Percentiles rank a stretch among this genome's conserved stretches.
Conservation (phyloP, 2,329 filamentous ascomycete genomes). For the Teratosphaeria zuluensis region DNA sequence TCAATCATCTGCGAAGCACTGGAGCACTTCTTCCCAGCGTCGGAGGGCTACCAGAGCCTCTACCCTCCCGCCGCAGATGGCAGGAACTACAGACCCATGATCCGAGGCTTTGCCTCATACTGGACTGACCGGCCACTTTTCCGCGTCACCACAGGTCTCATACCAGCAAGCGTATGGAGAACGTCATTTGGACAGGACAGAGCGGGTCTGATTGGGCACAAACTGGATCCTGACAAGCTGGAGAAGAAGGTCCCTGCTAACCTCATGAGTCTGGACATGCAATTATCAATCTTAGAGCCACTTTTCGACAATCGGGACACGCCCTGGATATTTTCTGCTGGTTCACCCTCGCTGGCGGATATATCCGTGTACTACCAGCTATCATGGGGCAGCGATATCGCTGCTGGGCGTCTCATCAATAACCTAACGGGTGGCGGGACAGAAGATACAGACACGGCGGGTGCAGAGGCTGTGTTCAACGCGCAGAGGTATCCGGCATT, state of each 20-base stretch:
- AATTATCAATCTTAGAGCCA: slow-evolving; percentile 30
- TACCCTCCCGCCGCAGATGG: slow-evolving; percentile 26
- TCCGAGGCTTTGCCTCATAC: slow-evolving; percentile 32
- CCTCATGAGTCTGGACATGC: slow-evolving; percentile 28
- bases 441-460: slow-evolving; percentile 17
- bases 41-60: slow-evolving; percentile 26
- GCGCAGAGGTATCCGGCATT: slow-evolving; percentile 27
- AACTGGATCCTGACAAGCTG: slow-evolving; percentile 28
- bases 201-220: slow-evolving; percentile 30
- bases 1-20: slow-evolving; percentile 24
- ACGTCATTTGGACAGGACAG: slow-evolving; percentile 31
- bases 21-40: slow-evolving; percentile 21
- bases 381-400: slow-evolving; percentile 31
- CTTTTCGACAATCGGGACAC: slow-evolving; percentile 19
- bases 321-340: slow-evolving; percentile 28
- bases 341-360: slow-evolving; percentile 27
- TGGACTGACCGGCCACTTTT: slow-evolving; percentile 34
- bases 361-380: slow-evolving; percentile 31
- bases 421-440: slow-evolving; percentile 29
- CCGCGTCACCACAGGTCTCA: slow-evolving; percentile 31
- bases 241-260: slow-evolving; percentile 31
- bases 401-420: slow-evolving; percentile 24
- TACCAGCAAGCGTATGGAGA: slow-evolving; percentile 31
- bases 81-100: slow-evolving; percentile 27
- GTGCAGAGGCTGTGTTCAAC: slow-evolving; percentile 26